Evolutionary conservation across 306 rosid genomes (phyloP), one percentile per base, ranked within the genome.

Genomic region (Cicer pinnatifidum): DNA sequence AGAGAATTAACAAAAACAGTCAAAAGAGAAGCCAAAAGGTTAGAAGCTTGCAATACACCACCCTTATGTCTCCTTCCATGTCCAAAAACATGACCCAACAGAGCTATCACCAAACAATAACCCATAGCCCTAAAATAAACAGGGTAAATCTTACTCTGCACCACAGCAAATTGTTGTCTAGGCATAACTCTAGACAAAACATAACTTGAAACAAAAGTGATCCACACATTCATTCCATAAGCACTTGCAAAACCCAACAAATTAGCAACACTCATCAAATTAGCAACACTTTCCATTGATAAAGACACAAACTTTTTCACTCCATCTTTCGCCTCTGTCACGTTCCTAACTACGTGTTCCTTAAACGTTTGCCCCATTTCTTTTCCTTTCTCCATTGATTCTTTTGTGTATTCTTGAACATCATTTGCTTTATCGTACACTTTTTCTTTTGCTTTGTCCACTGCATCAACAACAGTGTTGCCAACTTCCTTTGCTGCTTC

Each of bases 141-240:
- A 6, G 90, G 91, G 77, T 85, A 93, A n/a, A 91, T 88, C 87
- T 91, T 91, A 82, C 94, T 91, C 80, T 91, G 96, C 40, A 84
- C 89, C 81, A 93, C 68, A 5, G 85, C 98, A 69, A 93, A 88
- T 59, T 88, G 94, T 60, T 93, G 97, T 68, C 91, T 85, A 5
- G 91, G 82, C 81, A 93, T 73, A 13, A 72, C 85, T 33, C 73
- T 69, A 0, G 86, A 81, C 58, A 89, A 57, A 64, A 91, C 86
- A 8, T 87, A 74, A 82, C 94, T 93, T 1, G 92, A 85, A 39
- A 84, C 71, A 40, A 93, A 93, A 4, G 98, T 91, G 5, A 84
- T 81, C 98, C 96, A 93, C 58, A 88, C 80, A 48, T 86, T 72
- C 85, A 87, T 81, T 3, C 97, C 98, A 75, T 82, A 91, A 38